Evolutionary conservation across 169 alveolate genomes (phyloP), one percentile per base, ranked within the genome.

Genomic region (Eimeria maxima): DNA sequence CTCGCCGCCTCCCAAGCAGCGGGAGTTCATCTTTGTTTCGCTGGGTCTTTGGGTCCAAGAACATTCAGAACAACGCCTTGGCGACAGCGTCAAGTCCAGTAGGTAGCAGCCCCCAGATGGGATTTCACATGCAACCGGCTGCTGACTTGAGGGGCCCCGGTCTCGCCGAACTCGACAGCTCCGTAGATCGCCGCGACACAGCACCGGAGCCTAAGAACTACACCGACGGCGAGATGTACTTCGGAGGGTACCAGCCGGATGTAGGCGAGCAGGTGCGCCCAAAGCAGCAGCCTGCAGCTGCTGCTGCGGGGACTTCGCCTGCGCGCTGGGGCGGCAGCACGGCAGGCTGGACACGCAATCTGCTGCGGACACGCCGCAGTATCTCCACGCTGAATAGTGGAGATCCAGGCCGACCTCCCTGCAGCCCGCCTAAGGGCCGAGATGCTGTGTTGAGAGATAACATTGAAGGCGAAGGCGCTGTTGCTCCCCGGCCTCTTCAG

Each of bases 11-110:
- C 3, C 93, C 93, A 18, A 86, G 93, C 63, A 86, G 93, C 42
- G 93, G 93, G 78, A 86, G 93, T 16, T 86, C 93, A 3, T 86
- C 93, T n/a, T 20, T 86, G 42, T 60, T 86, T 45, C 93, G 93
- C 13, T 60, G 93, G 93, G 93, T 86, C 47, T 86, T 86, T 24
- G 93, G 93, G 22, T 57, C 74, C 4, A 50, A 80, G 7, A 86
- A 86, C 42, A 45, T 80, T 3, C 63, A 86, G 47, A 86, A 86
- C 60, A 60, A 44, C 65, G 88, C 93, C 18, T 29, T 55, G 0
- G 80, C 57, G 18, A 6, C 65, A 33, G 60, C 33, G 10, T 80
- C 90, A 18, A 86, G 93, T 63, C 80, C 78, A 14, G 55, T 53
- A 14, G 93, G 78, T 7, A 57, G 80, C 60, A 86, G 93, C 78